Evolutionary conservation across 2,329 filamentous ascomycete species (phyloP).

Genomic region (Xylaria sp.): DNA sequence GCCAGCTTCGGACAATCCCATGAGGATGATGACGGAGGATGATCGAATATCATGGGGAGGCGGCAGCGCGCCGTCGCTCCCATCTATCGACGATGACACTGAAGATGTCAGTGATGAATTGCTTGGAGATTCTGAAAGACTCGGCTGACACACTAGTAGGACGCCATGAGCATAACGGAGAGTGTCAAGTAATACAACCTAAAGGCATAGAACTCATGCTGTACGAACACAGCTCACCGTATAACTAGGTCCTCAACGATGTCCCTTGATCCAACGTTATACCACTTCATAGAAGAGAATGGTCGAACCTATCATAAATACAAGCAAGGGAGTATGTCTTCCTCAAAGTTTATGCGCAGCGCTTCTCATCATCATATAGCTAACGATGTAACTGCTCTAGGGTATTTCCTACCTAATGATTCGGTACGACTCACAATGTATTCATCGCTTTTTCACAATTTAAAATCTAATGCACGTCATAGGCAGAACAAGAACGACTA

Average conservation of each 20-base stretch:
- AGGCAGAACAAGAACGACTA: conserved; percentile 49
- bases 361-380: background rate
- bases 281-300: conserved; percentile 46
- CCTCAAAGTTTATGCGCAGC: background rate
- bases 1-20: background rate
- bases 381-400: conserved; percentile 35
- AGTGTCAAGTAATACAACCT: conserved; percentile 29
- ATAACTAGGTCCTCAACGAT: conserved; percentile 44
- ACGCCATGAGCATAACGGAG: conserved; percentile 32
- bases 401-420: conserved; percentile 50
- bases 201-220: background rate
- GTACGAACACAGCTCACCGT: conserved; percentile 8
- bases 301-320: conserved; percentile 48
- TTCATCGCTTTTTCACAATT: background rate
- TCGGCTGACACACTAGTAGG: conserved; percentile 25
- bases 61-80: conserved; percentile 42
- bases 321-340: conserved; percentile 46
- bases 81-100: conserved; percentile 41
- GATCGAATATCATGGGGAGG: conserved; percentile 41
- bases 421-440: conserved; percentile 32
- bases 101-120: conserved; percentile 33
- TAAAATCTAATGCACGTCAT: conserved; percentile 12
- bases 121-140: background rate
- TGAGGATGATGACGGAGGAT: conserved; percentile 22
- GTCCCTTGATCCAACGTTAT: conserved; percentile 44